Percentiles rank a stretch among this genome's conserved stretches.
Evolutionary conservation across 179 eudicot genomes (phyloP).

Genomic region (Dionaea muscipula): DNA sequence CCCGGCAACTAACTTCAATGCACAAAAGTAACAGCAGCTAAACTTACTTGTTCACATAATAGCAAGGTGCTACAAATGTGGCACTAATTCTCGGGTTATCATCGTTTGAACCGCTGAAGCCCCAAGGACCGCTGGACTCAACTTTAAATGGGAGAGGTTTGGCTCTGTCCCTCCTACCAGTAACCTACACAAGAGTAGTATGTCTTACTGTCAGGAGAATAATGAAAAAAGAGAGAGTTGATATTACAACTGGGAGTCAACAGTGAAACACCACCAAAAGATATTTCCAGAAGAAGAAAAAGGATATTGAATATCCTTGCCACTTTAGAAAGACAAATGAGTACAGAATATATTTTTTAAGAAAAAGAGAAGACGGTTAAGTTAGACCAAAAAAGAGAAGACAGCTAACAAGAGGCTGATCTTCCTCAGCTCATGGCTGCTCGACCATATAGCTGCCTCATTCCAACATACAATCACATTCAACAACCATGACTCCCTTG

Average conservation of each 20-base stretch:
- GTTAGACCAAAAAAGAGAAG: too few species aligned
- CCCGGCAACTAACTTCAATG: too few species aligned
- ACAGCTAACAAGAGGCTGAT: too few species aligned
- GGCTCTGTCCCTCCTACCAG: conserved; percentile 97
- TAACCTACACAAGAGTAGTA: conserved; percentile 42
- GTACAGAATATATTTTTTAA: too few species aligned
- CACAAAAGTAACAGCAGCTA: neutral
- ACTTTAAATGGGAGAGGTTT: conserved; percentile 86
- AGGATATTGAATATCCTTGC: too few species aligned
- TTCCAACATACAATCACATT: too few species aligned
- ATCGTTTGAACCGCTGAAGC: conserved; percentile 76
- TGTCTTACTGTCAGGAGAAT: conserved; percentile 2
- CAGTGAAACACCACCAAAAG: neutral
- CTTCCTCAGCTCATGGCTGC: too few species aligned
- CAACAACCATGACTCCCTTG: too few species aligned
- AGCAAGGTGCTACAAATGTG: conserved; percentile 83
- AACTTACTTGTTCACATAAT: conserved; percentile 70
- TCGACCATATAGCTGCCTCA: too few species aligned
- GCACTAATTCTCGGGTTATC: conserved; percentile 75
- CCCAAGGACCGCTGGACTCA: conserved; percentile 76
- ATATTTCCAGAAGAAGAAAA: neutral
- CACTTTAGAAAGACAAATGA: too few species aligned
- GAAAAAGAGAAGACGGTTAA: too few species aligned
- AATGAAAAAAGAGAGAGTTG: neutral
- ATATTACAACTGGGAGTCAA: neutral